Percentiles rank a stretch among this genome's conserved stretches.
These are phyloP conservation scores for Colletotrichum sp. DNA, from an alignment of 2,329 filamentous ascomycete genomes.

Conservation along the genomic window DNA sequence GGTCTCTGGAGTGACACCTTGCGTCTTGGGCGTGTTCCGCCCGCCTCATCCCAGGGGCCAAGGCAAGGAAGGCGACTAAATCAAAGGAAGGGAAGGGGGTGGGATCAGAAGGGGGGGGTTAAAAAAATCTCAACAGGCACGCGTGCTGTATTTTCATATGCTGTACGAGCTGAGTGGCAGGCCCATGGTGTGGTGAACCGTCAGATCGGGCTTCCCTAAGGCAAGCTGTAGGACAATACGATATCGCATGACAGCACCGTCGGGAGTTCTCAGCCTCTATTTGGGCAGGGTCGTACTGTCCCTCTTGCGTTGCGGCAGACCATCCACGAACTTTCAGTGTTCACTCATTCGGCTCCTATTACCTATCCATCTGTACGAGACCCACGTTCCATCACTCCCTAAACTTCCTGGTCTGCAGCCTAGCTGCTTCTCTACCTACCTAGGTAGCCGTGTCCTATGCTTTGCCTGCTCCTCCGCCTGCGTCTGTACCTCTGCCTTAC, in stretches of 20 bases:
- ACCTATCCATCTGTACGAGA: slow-evolving; percentile 14
- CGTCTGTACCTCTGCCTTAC: neutral
- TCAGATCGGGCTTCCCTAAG: neutral
- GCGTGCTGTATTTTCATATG: neutral
- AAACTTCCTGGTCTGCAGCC: neutral
- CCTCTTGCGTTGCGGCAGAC: neutral
- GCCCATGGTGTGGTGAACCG: neutral
- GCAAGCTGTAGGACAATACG: neutral
- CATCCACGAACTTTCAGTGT: neutral
- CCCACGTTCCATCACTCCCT: neutral
- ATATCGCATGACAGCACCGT: neutral
- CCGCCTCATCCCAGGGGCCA: slow-evolving; percentile 10
- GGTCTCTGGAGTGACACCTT: neutral
- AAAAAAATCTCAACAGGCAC: neutral
- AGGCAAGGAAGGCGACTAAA: neutral
- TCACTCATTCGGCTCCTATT: neutral
- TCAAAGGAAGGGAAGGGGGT: neutral
- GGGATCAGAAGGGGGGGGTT: neutral
- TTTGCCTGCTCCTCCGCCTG: neutral
- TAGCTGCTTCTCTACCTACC: neutral
- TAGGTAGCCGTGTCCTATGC: neutral
- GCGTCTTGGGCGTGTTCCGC: slow-evolving; percentile 10
- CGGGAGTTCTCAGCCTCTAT: neutral
- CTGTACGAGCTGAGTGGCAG: neutral
- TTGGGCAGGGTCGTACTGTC: neutral